A percentile compares a stretch with the other conserved stretches of the same genome.
phyloP scores from a whole-genome alignment of 164 flowering plant genomes.

The Pachysandra terminalis region DNA sequence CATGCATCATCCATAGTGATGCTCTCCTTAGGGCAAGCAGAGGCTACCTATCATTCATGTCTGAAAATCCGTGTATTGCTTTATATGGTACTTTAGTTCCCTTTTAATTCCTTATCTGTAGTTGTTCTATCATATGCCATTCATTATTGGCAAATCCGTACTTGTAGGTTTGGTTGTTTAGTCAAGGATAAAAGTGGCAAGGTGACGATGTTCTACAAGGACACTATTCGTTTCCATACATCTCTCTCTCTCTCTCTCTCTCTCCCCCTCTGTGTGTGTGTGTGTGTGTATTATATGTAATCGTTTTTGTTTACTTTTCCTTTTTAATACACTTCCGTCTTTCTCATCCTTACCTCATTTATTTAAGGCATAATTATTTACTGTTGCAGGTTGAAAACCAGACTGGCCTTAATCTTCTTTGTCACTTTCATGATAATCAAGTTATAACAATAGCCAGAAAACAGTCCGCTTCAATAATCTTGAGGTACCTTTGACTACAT shows the following conservation, averaged over 20 bases:
- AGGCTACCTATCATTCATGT: no score
- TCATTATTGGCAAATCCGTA: neutral
- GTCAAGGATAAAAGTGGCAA: neutral
- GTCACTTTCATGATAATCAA: slow-evolving; percentile 41
- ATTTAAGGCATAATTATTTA: neutral
- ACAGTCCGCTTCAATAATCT: slow-evolving; percentile 46
- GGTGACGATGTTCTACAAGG: neutral
- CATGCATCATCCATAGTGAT: no score
- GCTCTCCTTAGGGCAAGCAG: no score
- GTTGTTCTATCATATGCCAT: neutral
- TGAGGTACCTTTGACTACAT: slow-evolving; percentile 35
- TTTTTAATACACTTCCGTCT: neutral
- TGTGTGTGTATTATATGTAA: no score
- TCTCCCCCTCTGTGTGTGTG: no score
- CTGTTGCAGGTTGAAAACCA: slow-evolving; percentile 59
- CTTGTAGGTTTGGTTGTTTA: neutral
- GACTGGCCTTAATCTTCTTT: slow-evolving; percentile 42
- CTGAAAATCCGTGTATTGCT: no score
- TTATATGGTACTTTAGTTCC: neutral
- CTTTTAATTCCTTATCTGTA: neutral
- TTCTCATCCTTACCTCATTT: neutral
- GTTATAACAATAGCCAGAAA: slow-evolving; percentile 37
- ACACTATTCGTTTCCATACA: no score
- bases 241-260: no score
- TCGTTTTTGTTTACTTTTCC: neutral